phyloP scores from a whole-genome alignment of 768 basidiomycete species.

The Phaeotremella fagi region DNA sequence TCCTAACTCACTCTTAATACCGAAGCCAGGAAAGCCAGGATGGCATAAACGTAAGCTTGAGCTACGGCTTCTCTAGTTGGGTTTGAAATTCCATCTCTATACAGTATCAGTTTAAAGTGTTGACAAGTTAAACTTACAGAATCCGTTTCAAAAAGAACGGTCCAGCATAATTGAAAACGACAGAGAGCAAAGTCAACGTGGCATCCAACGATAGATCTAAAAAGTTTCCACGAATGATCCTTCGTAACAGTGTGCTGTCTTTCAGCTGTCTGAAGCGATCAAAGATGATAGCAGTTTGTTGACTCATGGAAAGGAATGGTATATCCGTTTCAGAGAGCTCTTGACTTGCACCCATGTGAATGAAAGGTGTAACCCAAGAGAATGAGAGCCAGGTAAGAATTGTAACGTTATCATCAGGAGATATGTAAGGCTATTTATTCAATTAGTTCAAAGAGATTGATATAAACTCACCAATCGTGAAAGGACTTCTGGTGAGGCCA shows the following conservation, averaged over 20 bases:
- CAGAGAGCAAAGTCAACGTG: slow-evolving; percentile 61
- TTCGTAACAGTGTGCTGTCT: slow-evolving; percentile 21
- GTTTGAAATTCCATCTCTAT: slow-evolving; percentile 36
- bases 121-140: slow-evolving; percentile 21
- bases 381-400: slow-evolving; percentile 42
- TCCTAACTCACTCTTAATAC: slow-evolving; percentile 54
- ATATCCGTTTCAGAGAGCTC: slow-evolving; percentile 41
- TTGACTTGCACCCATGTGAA: slow-evolving; percentile 28
- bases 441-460: not conserved
- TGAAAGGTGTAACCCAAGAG: slow-evolving; percentile 42
- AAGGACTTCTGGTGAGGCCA: slow-evolving; percentile 28
- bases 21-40: slow-evolving; percentile 65
- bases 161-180: slow-evolving; percentile 69
- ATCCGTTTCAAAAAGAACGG: slow-evolving; percentile 78
- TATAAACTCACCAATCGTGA: slow-evolving; percentile 25
- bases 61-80: slow-evolving; percentile 56
- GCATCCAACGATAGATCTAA: slow-evolving; percentile 59
- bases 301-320: slow-evolving; percentile 33
- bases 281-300: slow-evolving; percentile 34
- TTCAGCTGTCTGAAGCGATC: slow-evolving; percentile 27
- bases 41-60: slow-evolving; percentile 70
- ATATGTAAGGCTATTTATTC: slow-evolving; percentile 16
- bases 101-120: not conserved
- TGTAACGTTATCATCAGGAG: slow-evolving; percentile 39
- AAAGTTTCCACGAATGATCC: slow-evolving; percentile 31